Conservation (phyloP, 768 basidiomycete genomes). For the Royoungia palumana region DNA sequence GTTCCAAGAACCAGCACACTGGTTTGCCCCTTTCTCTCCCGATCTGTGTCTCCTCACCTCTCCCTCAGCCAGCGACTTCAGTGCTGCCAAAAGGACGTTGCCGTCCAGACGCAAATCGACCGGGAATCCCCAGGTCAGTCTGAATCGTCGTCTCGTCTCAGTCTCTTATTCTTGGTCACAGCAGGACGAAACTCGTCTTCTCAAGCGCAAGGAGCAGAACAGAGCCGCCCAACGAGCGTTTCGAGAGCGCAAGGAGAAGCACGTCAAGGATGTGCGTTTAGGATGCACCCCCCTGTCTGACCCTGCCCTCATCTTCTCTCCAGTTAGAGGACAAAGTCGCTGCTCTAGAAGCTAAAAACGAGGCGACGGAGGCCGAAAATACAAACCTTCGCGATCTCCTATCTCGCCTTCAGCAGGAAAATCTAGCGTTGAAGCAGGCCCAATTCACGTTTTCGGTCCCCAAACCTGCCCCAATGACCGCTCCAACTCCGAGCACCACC, state of each 20-base stretch:
- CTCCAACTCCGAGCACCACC: constrained; percentile 20
- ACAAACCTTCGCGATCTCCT: constrained; percentile 87
- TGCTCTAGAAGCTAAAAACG: constrained; percentile 80
- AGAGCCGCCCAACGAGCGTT: constrained; percentile 96
- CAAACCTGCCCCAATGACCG: constrained; percentile 31
- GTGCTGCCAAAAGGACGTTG: constrained; percentile 24
- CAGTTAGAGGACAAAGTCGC: constrained; percentile 92
- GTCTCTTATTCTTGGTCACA: constrained; percentile 8
- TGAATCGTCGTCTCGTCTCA: not conserved
- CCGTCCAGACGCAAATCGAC: constrained; percentile 40
- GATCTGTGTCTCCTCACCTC: constrained; percentile 1
- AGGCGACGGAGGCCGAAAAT: constrained; percentile 71
- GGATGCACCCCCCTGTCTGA: constrained; percentile 5
- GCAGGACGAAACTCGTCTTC: constrained; percentile 68
- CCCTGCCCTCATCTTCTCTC: not conserved
- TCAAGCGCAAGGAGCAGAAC: constrained; percentile 97
- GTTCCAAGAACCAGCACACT: constrained; percentile 62
- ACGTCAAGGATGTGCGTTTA: constrained; percentile 86
- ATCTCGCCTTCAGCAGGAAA: constrained; percentile 82
- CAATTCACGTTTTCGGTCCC: constrained; percentile 85
- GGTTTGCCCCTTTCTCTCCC: constrained; percentile 36
- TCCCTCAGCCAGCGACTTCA: constrained; percentile 22
- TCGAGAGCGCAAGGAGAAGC: constrained; percentile 94
- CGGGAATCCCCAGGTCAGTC: constrained; percentile 35
- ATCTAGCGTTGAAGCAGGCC: constrained; percentile 72